Evolutionary conservation across 208 protist species (phyloP).

Genomic region (Naegleria gruberi): DNA sequence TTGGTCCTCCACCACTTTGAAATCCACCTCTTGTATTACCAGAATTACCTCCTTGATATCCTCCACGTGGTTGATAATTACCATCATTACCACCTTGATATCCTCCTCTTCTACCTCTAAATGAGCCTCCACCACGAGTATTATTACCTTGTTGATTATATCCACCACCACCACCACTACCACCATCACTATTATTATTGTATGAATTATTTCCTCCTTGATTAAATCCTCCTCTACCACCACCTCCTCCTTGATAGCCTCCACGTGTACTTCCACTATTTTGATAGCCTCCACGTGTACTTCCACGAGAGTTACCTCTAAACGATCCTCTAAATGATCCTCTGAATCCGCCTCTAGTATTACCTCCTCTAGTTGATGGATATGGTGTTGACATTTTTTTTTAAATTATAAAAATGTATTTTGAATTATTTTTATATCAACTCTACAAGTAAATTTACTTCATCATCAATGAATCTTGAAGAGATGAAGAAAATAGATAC

Average conservation of each 20-base stretch:
- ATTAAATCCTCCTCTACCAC: not conserved
- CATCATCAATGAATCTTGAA: too few relatives aligned
- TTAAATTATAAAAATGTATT: not conserved
- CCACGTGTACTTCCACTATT: too few relatives aligned
- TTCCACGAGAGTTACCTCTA: too few relatives aligned
- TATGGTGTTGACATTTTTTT: not conserved
- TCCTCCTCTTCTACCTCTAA: not conserved
- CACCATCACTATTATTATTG: not conserved
- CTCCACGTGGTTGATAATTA: too few relatives aligned
- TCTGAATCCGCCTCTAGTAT: too few relatives aligned
- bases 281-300: too few relatives aligned
- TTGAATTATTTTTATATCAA: not conserved
- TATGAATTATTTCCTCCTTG: not conserved
- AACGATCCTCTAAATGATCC: not conserved
- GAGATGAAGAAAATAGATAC: too few relatives aligned
- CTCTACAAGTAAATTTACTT: too few relatives aligned
- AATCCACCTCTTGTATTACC: not conserved
- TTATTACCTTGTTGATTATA: too few relatives aligned
- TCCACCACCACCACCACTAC: not conserved
- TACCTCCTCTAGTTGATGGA: not conserved
- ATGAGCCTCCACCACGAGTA: not conserved
- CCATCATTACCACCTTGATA: not conserved
- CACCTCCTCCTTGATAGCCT: not conserved
- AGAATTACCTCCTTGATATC: not conserved
- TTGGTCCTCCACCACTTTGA: not conserved